Evolutionary conservation across 2,329 filamentous ascomycete genomes (phyloP).

Genomic region (Phaeosphaeriaceae sp.): DNA sequence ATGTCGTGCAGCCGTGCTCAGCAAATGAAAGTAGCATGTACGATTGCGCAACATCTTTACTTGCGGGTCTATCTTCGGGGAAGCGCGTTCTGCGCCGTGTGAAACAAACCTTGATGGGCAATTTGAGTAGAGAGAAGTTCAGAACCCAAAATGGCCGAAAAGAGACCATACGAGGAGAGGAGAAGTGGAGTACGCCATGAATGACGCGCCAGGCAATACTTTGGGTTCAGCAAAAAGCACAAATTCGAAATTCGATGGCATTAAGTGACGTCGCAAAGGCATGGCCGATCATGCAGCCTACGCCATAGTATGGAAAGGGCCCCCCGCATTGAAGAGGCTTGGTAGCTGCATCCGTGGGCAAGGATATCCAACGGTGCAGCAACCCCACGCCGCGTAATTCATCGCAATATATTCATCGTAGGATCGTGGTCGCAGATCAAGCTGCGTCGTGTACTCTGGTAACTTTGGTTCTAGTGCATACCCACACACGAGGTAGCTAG

Average conservation of each 20-base stretch:
- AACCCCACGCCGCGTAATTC: constrained; percentile 30
- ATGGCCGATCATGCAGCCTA: constrained; percentile 22
- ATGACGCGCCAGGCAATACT: constrained; percentile 1
- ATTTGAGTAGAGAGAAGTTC: background rate
- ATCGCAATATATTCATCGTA: constrained; percentile 30
- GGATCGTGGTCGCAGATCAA: constrained; percentile 44
- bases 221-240: constrained; percentile 2
- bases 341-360: constrained; percentile 23
- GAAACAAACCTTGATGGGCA: constrained; percentile 14
- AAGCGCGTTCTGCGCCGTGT: constrained; percentile 20
- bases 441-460: constrained; percentile 25
- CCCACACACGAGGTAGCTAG: constrained; percentile 29
- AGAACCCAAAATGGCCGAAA: constrained; percentile 14
- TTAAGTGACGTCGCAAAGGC: constrained; percentile 18
- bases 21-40: constrained; percentile 12
- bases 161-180: constrained; percentile 1
- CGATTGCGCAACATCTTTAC: constrained; percentile 24
- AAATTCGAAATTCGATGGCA: constrained; percentile 1
- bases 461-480: constrained; percentile 29
- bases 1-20: constrained; percentile 15
- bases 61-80: constrained; percentile 20
- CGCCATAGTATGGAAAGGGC: constrained; percentile 9
- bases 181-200: constrained; percentile 12
- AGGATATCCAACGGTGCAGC: constrained; percentile 32
- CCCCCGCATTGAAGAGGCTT: constrained; percentile 24